Percentiles rank a stretch among this genome's conserved stretches.
phyloP scores from a whole-genome alignment of 2,329 filamentous ascomycete genomes.

The Neofusicoccum parvum region DNA sequence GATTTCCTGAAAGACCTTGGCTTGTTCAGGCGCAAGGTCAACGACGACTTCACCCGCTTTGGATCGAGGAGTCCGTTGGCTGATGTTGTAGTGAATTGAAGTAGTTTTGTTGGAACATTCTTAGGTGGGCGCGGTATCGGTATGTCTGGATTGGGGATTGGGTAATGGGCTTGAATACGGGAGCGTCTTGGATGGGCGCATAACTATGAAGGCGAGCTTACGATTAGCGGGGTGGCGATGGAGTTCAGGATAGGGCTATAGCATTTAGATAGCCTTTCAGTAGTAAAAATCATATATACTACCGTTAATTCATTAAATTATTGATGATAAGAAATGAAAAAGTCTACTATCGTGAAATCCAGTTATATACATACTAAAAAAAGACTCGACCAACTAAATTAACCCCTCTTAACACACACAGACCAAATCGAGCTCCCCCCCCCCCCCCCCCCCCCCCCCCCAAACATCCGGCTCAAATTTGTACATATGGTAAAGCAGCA shows the following conservation, averaged over 20 bases:
- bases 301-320: no score
- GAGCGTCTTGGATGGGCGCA: not conserved
- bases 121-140: no score
- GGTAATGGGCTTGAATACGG: not conserved
- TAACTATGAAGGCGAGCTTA: not conserved
- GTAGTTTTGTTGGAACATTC: not conserved
- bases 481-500: no score
- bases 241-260: not conserved
- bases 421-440: no score
- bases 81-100: slow-evolving; percentile 11
- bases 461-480: no score
- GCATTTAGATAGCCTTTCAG: not conserved
- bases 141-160: not conserved
- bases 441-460: no score
- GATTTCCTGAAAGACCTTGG: slow-evolving; percentile 78
- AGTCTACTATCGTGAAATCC: no score
- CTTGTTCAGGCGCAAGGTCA: slow-evolving; percentile 82
- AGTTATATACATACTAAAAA: no score
- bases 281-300: no score
- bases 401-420: no score
- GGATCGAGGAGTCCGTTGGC: slow-evolving; percentile 24
- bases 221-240: not conserved
- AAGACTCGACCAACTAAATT: no score
- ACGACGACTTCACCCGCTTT: slow-evolving; percentile 75
- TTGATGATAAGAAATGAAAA: no score